Evolutionary conservation across 257 asterid genomes (phyloP), one percentile per base, ranked within the genome.

Genomic region (Lycium ferocissimum): DNA sequence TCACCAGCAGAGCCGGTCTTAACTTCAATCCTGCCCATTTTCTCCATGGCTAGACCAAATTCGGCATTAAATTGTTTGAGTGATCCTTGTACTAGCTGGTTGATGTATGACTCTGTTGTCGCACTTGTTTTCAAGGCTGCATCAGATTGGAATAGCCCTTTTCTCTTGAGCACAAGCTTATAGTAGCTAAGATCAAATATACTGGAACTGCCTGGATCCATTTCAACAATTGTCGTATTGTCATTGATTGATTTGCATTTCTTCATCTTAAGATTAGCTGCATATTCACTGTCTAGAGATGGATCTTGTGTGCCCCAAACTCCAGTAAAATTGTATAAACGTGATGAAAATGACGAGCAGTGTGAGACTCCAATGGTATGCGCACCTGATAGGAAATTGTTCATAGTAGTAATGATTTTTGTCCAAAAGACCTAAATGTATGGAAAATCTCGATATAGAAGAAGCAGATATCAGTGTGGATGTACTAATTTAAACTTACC

Each of bases 341-440:
- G 87, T 84, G 85, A 85, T 40, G 92, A 86, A 85, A 92, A 91
- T 20, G 92, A 87, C 5, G 90, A 89, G 47, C 95, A 92, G 61
- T 90, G 95, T 6, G 93, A 75, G 1, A 89, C 92, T 49, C 95
- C 94, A 67, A 92, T 89, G 38, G 94, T 91, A 85, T 92, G 94
- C 47, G 93, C 94, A 17, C 95, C 95, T 90, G 82, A 12, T 66
- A 33, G 14, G 6, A 65, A 33, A 1, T 65, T 26, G 72, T 26
- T 26, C 72, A 26, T 65, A 1, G 8, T 3, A 65, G 6, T 65
- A 65, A 33, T 33, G 9, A 5, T 33, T 66, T 13, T 66, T 26
- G 72, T 66, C 33, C 4, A 65, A 33, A 65, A 7, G 6, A 26
- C 33, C 33, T 2, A 5, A 22, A 11, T 65, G 15, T 12, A 65